Conservation (phyloP, 495 filamentous ascomycete species). For the Hypomontagnella monticulosa region DNA sequence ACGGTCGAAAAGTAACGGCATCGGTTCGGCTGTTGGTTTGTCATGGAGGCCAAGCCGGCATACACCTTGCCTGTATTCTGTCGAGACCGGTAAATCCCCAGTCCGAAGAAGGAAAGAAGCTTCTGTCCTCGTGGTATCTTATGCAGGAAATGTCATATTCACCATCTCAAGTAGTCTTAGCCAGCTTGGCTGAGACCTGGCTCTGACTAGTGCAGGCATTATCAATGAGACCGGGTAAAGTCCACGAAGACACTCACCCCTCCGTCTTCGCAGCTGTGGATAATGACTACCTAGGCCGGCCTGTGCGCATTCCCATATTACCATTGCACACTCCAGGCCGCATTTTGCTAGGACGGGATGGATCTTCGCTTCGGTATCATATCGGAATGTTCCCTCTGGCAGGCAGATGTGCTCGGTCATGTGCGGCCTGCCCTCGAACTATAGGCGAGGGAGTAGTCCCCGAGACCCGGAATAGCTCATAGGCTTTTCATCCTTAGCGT, state of each 20-base stretch:
- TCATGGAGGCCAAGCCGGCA: not conserved
- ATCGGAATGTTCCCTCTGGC: constrained; percentile 30
- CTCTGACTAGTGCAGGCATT: constrained; percentile 4
- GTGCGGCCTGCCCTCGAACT: constrained; percentile 19
- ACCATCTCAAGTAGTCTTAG: constrained; percentile 4
- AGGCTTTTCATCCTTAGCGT: constrained; percentile 12
- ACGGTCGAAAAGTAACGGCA: not conserved
- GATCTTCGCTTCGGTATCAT: constrained; percentile 29
- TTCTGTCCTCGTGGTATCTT: constrained; percentile 20
- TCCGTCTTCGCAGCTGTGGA: constrained; percentile 25
- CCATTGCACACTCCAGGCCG: constrained; percentile 7
- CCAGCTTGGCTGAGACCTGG: constrained; percentile 16
- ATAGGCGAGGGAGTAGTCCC: constrained; percentile 25
- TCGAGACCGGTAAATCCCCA: constrained; percentile 11
- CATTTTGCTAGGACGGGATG: constrained; percentile 6
- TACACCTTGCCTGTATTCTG: not conserved
- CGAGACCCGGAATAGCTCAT: constrained; percentile 35
- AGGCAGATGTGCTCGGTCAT: constrained; percentile 34
- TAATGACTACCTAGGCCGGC: constrained; percentile 1
- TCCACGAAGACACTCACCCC: constrained; percentile 16
- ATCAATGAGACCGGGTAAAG: constrained; percentile 35
- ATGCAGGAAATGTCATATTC: constrained; percentile 8
- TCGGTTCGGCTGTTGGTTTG: not conserved
- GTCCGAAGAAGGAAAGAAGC: not conserved
- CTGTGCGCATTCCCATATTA: constrained; percentile 1